Conservation (phyloP, 2,329 filamentous ascomycete genomes). For the Phialophora macrospora region DNA sequence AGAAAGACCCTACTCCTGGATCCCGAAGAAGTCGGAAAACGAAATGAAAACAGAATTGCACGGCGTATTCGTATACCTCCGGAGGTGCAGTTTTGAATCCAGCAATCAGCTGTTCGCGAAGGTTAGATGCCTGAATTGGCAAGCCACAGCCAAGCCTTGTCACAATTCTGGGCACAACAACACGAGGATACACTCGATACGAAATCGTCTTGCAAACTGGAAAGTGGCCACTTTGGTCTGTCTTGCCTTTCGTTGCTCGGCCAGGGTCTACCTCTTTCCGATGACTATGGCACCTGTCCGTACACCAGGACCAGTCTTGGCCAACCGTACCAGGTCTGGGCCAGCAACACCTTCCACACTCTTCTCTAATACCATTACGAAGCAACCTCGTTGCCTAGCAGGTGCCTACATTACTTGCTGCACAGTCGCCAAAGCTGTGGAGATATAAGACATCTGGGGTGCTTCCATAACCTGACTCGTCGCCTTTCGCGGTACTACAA, state of each 20-base stretch:
- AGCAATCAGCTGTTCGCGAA: slow-evolving; percentile 4
- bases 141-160: slow-evolving; percentile 20
- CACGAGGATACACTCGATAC: neutral
- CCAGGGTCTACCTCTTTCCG: neutral
- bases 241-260: neutral
- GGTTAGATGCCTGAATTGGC: slow-evolving; percentile 19
- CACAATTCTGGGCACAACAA: neutral
- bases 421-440: neutral
- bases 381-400: slow-evolving; percentile 7
- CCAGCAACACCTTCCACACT: neutral
- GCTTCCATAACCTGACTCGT: neutral
- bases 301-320: neutral
- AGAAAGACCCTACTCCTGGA: slow-evolving; percentile 44
- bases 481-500: neutral
- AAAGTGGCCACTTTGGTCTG: neutral
- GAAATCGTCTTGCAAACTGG: neutral
- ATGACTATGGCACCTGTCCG: neutral
- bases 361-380: neutral
- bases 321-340: neutral
- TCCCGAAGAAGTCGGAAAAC: slow-evolving; percentile 50
- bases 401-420: neutral
- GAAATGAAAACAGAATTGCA: slow-evolving; percentile 25
- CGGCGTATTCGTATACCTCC: slow-evolving; percentile 13
- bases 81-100: neutral
- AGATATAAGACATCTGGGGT: neutral